A percentile compares a stretch with the other conserved stretches of the same genome.
Conservation (phyloP, 495 filamentous ascomycete genomes). For the Penicillium argentinense region DNA sequence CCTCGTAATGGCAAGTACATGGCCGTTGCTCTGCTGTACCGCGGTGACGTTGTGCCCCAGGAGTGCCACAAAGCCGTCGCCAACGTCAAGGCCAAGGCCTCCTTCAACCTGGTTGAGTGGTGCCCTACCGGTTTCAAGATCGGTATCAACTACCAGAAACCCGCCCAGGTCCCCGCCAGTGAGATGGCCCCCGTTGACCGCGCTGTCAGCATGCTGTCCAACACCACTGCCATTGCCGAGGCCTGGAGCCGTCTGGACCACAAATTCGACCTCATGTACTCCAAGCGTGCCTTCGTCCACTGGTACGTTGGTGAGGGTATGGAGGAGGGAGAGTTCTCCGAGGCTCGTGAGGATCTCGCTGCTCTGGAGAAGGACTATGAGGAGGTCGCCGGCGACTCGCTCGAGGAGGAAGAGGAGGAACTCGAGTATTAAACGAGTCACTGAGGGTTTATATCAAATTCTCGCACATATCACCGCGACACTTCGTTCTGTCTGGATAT, state of each 20-base stretch:
- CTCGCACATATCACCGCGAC: conserved; percentile 18
- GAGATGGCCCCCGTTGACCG: conserved; percentile 84
- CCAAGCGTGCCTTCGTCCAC: conserved; percentile 91
- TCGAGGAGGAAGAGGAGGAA: conserved; percentile 59
- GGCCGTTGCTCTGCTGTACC: conserved; percentile 87
- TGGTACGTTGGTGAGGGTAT: conserved; percentile 97
- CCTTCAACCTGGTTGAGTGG: conserved; percentile 93
- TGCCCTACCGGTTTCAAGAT: conserved; percentile 97
- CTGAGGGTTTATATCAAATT: too few species aligned
- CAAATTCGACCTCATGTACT: conserved; percentile 98
- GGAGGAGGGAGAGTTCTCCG: conserved; percentile 93
- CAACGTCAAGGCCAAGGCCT: conserved; percentile 78
- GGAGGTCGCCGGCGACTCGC: conserved; percentile 77
- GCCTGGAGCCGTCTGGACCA: conserved; percentile 86
- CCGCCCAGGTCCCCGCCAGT: conserved; percentile 70
- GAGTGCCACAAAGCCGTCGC: conserved; percentile 81
- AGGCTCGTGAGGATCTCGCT: conserved; percentile 86
- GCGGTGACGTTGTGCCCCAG: conserved; percentile 83
- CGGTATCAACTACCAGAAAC: conserved; percentile 91
- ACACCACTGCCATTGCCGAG: conserved; percentile 89
- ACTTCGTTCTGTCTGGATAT: conserved; percentile 25
- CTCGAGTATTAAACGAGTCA: conserved; percentile 65
- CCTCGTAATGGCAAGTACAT: conserved; percentile 93
- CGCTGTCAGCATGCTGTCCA: conserved; percentile 86
- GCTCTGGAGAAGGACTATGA: conserved; percentile 91